Evolutionary conservation across 768 basidiomycete genomes (phyloP).

Genomic region (Suillus alpinus): DNA sequence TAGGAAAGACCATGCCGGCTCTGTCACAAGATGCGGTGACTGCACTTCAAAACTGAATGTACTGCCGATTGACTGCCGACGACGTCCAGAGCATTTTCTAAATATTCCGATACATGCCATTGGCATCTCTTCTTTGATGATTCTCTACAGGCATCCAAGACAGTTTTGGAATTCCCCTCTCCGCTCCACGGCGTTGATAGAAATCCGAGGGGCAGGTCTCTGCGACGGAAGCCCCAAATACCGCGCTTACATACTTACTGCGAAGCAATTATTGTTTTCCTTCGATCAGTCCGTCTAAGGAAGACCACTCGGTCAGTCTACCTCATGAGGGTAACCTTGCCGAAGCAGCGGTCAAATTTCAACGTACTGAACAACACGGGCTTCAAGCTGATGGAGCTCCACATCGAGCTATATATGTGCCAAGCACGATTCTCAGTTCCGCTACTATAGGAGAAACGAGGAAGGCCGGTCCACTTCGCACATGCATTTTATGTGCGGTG

Average conservation of each 20-base stretch:
- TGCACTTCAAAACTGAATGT: not conserved
- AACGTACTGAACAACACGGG: not conserved
- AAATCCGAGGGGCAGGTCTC: not conserved
- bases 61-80: not conserved
- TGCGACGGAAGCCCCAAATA: not conserved
- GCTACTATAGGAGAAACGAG: not conserved
- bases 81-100: not conserved
- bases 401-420: not conserved
- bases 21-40: not conserved
- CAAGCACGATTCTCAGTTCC: not conserved
- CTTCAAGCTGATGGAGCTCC: not conserved
- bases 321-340: not conserved
- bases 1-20: not conserved
- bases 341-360: not conserved
- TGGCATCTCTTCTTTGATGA: not conserved
- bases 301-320: not conserved
- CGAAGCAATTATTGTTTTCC: not conserved
- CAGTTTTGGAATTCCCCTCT: not conserved
- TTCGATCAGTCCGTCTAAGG: not conserved
- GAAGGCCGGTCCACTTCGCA: not conserved
- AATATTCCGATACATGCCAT: not conserved
- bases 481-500: not conserved
- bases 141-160: not conserved
- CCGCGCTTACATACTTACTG: not conserved
- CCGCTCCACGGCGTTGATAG: not conserved